Conservation (phyloP, 2,329 filamentous ascomycete genomes). For the Aspergillus costaricaensis region DNA sequence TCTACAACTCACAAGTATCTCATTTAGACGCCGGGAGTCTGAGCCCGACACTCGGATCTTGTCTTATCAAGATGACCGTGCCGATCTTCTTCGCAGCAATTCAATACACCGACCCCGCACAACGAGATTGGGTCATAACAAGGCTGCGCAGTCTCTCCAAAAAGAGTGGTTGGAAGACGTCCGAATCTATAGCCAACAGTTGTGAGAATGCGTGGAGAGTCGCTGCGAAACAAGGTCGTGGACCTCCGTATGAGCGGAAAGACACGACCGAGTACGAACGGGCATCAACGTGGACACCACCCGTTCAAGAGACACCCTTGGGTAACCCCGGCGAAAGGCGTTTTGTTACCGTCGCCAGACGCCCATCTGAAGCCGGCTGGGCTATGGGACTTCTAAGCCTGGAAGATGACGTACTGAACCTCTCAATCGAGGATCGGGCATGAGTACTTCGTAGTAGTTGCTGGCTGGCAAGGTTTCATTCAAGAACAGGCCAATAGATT, state of each 20-base stretch:
- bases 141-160: conserved; percentile 74
- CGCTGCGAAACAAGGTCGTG: conserved; percentile 70
- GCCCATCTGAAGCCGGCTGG: conserved; percentile 65
- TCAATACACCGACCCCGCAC: conserved; percentile 69
- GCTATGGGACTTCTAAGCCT: conserved; percentile 76
- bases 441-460: conserved; percentile 1
- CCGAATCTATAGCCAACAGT: conserved; percentile 75
- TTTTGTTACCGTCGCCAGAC: conserved; percentile 62
- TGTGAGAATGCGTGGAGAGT: conserved; percentile 84
- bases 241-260: conserved; percentile 67
- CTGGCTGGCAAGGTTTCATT: background rate
- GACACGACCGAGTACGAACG: conserved; percentile 20
- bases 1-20: conserved; percentile 49
- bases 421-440: conserved; percentile 54
- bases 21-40: conserved; percentile 53
- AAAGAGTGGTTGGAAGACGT: conserved; percentile 84
- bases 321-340: conserved; percentile 48
- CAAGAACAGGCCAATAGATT: background rate
- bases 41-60: conserved; percentile 75
- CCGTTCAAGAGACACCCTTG: conserved; percentile 15
- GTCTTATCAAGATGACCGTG: conserved; percentile 79
- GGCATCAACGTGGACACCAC: conserved; percentile 5
- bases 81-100: conserved; percentile 85
- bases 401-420: conserved; percentile 71
- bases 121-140: conserved; percentile 76